phyloP scores from a whole-genome alignment of 2,329 filamentous ascomycete genomes.

The Corinectria fuckeliana region DNA sequence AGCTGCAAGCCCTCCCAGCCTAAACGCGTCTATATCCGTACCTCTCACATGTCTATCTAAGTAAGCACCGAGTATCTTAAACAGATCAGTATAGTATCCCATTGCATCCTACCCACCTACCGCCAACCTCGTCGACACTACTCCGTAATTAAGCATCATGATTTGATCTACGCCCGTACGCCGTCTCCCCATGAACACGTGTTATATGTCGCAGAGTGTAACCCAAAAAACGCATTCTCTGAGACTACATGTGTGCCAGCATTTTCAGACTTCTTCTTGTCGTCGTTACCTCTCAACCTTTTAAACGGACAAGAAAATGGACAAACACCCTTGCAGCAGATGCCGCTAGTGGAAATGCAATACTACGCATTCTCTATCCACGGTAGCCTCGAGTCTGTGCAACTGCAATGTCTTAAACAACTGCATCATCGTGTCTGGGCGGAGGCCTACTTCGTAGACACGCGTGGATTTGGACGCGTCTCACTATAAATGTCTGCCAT shows the following conservation, averaged over 20 bases:
- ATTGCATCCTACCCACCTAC: neutral
- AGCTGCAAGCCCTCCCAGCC: neutral
- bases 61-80: no score
- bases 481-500: neutral
- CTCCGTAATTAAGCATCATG: neutral
- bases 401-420: constrained; percentile 4
- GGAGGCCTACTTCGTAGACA: no score
- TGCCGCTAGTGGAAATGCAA: neutral
- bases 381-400: neutral
- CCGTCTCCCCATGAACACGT: neutral
- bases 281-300: neutral
- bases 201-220: neutral
- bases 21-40: neutral
- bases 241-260: neutral
- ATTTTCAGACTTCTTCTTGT: neutral
- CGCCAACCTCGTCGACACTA: constrained; percentile 9
- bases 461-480: neutral
- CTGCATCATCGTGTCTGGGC: neutral
- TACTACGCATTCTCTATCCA: neutral
- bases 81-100: no score
- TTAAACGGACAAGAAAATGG: neutral
- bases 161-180: neutral
- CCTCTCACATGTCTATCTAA: no score
- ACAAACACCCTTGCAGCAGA: neutral
- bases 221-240: neutral